Percentiles rank a stretch among this genome's conserved stretches.
Conservation (phyloP, 139 green algal genomes). For the Closterium sp. region DNA sequence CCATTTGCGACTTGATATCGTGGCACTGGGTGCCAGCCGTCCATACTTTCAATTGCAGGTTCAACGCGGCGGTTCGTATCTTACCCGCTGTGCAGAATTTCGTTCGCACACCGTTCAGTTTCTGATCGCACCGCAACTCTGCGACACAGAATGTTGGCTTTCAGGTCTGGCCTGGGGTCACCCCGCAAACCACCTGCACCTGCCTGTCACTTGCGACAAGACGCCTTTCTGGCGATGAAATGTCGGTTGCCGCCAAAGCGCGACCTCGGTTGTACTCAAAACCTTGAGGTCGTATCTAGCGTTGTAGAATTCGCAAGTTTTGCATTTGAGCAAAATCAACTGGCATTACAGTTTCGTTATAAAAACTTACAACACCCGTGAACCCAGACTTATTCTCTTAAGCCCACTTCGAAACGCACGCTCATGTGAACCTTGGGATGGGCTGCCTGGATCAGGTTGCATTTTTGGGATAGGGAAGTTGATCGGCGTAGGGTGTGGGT, state of each 20-base stretch:
- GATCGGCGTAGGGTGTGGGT: not conserved
- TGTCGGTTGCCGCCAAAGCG: not conserved
- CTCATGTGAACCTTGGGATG: no score
- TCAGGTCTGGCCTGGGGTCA: not conserved
- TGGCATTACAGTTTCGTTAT: no score
- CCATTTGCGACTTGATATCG: no score
- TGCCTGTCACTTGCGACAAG: not conserved
- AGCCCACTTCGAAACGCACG: no score
- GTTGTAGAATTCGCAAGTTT: no score
- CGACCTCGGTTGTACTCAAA: not conserved
- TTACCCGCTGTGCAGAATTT: not conserved
- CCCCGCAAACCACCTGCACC: not conserved
- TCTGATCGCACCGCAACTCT: not conserved
- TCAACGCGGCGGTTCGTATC: not conserved
- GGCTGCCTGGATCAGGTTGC: not conserved
- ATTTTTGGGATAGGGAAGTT: not conserved
- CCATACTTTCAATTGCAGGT: no score
- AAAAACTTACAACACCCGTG: no score
- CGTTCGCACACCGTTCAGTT: not conserved
- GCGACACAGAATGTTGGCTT: not conserved
- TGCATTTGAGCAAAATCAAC: no score
- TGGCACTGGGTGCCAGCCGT: not conserved
- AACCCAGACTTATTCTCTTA: no score
- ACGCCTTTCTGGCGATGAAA: not conserved
- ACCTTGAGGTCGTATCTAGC: no score